phyloP scores from a whole-genome alignment of 2,329 filamentous ascomycete genomes.

The Colletotrichum tanaceti region DNA sequence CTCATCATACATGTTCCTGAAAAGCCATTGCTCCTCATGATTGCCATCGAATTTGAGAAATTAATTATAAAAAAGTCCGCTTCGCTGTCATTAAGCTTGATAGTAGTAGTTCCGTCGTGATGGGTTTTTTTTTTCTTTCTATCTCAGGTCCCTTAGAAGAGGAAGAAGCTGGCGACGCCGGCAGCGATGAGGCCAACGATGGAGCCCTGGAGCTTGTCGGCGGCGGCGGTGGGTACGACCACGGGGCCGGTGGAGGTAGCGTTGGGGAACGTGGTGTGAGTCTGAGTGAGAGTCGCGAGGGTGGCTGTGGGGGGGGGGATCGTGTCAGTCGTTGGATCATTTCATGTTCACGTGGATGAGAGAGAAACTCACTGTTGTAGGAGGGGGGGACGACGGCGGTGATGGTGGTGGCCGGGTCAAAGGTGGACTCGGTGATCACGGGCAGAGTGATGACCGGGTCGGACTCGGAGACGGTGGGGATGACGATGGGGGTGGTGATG shows the following conservation, averaged over 20 bases:
- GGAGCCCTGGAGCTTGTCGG: conserved; percentile 46
- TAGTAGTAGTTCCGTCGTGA: neutral
- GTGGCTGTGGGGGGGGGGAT: conserved; percentile 22
- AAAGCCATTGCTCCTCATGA: neutral
- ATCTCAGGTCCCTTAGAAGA: conserved; percentile 47
- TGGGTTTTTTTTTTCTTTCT: neutral
- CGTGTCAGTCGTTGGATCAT: conserved; percentile 11
- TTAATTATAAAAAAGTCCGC: neutral
- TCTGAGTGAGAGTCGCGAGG: conserved; percentile 31
- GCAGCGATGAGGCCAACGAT: conserved; percentile 52
- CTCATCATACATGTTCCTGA: conserved; percentile 20
- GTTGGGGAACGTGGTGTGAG: conserved; percentile 43
- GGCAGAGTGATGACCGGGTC: conserved; percentile 28
- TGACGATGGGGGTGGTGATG: conserved; percentile 30
- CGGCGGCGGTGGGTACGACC: conserved; percentile 49
- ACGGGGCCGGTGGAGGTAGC: conserved; percentile 45
- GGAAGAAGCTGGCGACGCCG: conserved; percentile 52
- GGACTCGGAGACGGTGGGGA: conserved; percentile 26
- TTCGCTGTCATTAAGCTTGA: conserved; percentile 1
- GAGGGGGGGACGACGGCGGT: conserved; percentile 5
- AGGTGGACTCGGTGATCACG: conserved; percentile 7
- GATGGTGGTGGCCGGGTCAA: conserved; percentile 4
- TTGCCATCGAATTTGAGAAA: neutral
- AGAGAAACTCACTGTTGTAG: conserved; percentile 23
- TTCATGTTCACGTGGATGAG: fast-evolving